phyloP scores from a whole-genome alignment of 176 grass and related monocot species.

The Puccinellia tenuiflora region DNA sequence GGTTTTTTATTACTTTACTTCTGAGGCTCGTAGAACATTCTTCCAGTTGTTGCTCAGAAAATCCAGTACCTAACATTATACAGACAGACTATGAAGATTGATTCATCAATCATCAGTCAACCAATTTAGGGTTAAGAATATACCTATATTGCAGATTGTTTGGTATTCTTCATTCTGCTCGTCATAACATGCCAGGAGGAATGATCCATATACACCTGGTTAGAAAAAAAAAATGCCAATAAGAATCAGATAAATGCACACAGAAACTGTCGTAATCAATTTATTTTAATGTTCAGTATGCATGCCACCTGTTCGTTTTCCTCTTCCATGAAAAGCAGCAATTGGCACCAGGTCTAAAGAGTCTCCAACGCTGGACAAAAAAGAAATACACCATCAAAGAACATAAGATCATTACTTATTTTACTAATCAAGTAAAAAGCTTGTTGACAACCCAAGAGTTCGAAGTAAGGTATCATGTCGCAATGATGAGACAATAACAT shows the following conservation, averaged over 20 bases:
- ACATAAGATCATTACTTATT: background rate
- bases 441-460: background rate
- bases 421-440: background rate
- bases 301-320: slow-evolving; percentile 71
- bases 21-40: slow-evolving; percentile 76
- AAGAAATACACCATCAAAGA: slow-evolving; percentile 1
- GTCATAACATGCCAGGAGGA: slow-evolving; percentile 94
- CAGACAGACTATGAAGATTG: slow-evolving; percentile 9
- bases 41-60: slow-evolving; percentile 97
- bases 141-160: slow-evolving; percentile 98
- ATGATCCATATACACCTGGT: slow-evolving; percentile 91
- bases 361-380: slow-evolving; percentile 70
- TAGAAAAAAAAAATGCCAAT: slow-evolving; percentile 28
- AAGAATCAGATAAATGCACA: slow-evolving; percentile 12
- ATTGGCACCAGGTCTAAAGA: slow-evolving; percentile 94
- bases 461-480: background rate
- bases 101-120: background rate
- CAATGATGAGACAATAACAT: background rate
- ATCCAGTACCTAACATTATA: slow-evolving; percentile 72
- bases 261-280: background rate
- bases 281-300: slow-evolving; percentile 17
- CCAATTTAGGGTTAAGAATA: background rate
- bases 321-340: slow-evolving; percentile 81
- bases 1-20: slow-evolving; percentile 88
- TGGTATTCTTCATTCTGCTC: slow-evolving; percentile 91